Base-by-base conservation (phyloP, 2,329 filamentous ascomycete genomes). In the Colletotrichum navitas region DNA sequence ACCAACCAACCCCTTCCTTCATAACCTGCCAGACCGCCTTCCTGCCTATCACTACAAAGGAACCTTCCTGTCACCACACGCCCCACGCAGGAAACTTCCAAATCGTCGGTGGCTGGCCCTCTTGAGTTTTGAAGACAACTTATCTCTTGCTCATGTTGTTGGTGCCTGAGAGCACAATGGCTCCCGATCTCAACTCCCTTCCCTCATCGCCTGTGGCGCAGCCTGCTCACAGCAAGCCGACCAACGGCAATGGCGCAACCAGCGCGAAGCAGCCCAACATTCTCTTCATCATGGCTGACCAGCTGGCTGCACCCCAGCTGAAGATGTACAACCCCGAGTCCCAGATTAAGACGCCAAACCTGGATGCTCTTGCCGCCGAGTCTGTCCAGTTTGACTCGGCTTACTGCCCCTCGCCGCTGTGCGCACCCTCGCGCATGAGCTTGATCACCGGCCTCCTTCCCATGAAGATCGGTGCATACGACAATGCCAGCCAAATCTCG, bases 391-490 rank as follows among this genome's bases (percentile, higher is more conserved):
- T 98, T 79, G 93, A 97, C 80, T 96, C 93, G 47, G 95, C 95
- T 26, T 98, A 98, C 85, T 97, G 94, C 85, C 95, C 95, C 73
- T 95, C 94, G 14, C 95, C 95, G 8, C 90, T 98, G 49, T 98
- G 95, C 81, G 95, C 94, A 0, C 95, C 95, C 2, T 97, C 94
- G 18, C 92, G 95, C 77, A 97, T 97, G 90, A 94, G 93, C 80
- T 93, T 98, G 92, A 95, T 97, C 81, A 95, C 93, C 14, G 95
- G 95, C 54, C 93, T 95, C 78, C 87, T 98, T 69, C 95, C 95
- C 51, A 95, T 94, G 82, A 95, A 93, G 85, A 97, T 98, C 77
- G 93, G 92, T 51, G 93, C 94, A 12, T 98, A 93, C 81, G 95
- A 98, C 84, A 98, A 98, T 79, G 95, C 94, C 55, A 91, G 93